These are phyloP conservation scores for Eutrema japonicum DNA, from an alignment of 345 rosid species.

Conservation along the genomic window DNA sequence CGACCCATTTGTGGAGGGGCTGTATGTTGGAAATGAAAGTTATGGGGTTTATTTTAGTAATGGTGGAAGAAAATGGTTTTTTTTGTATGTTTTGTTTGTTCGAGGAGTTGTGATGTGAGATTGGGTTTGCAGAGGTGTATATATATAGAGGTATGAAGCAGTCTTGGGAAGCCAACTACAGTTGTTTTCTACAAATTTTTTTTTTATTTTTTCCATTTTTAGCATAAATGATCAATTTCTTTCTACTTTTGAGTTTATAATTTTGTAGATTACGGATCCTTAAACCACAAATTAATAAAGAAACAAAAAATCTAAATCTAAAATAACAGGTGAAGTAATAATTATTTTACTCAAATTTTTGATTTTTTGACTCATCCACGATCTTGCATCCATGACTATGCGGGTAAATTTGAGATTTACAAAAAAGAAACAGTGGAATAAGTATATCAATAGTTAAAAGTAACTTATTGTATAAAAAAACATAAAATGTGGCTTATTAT, in stretches of 20 bases:
- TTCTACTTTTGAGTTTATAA: not conserved
- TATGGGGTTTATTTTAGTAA: slow-evolving; percentile 9
- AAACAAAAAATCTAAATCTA: not conserved
- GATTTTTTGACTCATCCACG: too few relatives aligned
- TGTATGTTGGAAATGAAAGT: not conserved
- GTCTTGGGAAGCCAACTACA: slow-evolving; percentile 42
- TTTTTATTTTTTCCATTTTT: not conserved
- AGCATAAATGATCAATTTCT: not conserved
- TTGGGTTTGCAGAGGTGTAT: slow-evolving; percentile 35
- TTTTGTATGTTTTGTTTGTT: slow-evolving; percentile 30
- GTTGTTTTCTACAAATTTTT: slow-evolving; percentile 10
- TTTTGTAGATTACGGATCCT: not conserved
- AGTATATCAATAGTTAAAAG: too few relatives aligned
- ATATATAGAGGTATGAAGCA: slow-evolving; percentile 29
- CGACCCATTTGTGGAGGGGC: slow-evolving; percentile 35
- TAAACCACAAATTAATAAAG: not conserved
- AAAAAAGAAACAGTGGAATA: too few relatives aligned
- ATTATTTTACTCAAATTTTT: too few relatives aligned
- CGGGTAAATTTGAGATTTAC: too few relatives aligned
- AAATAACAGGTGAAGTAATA: too few relatives aligned
- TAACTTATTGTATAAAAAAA: too few relatives aligned
- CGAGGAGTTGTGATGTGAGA: slow-evolving; percentile 33
- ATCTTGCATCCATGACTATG: too few relatives aligned
- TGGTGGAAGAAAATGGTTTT: not conserved
- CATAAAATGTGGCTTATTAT: too few relatives aligned